Percentiles rank a stretch among this genome's conserved stretches.
phyloP scores from a whole-genome alignment of 2,329 filamentous ascomycete genomes.

The Cryphonectria parasitica region DNA sequence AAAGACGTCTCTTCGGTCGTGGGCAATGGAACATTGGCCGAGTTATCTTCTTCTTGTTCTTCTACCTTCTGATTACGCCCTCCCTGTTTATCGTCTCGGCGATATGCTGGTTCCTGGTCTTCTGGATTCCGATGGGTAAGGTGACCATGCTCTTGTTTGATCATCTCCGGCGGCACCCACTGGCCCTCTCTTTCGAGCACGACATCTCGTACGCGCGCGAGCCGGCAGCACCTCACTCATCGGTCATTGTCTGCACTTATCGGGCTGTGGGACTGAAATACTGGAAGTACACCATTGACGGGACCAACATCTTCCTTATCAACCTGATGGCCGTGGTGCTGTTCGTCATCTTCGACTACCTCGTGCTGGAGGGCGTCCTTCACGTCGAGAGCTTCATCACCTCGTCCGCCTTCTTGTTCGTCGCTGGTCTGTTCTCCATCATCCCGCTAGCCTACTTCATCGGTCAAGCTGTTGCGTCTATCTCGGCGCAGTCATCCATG shows the following conservation, averaged over 20 bases:
- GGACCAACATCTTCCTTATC: conserved; percentile 98
- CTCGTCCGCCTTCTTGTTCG: conserved; percentile 83
- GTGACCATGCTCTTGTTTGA: conserved; percentile 87
- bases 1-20: conserved; percentile 89
- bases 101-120: conserved; percentile 95
- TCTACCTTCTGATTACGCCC: conserved; percentile 90
- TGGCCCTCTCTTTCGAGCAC: conserved; percentile 91
- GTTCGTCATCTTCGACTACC: conserved; percentile 94
- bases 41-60: conserved; percentile 94
- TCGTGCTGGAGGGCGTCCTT: conserved; percentile 71
- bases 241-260: conserved; percentile 94
- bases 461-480: conserved; percentile 95
- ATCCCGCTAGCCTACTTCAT: conserved; percentile 98
- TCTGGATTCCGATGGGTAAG: conserved; percentile 98
- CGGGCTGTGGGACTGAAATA: conserved; percentile 92
- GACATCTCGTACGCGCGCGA: conserved; percentile 76
- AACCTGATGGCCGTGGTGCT: conserved; percentile 93
- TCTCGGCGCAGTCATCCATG: conserved; percentile 98
- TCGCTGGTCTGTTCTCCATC: conserved; percentile 83
- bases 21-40: conserved; percentile 95
- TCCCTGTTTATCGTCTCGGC: conserved; percentile 82
- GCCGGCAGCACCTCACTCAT: conserved; percentile 73
- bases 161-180: conserved; percentile 87
- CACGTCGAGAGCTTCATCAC: conserved; percentile 75
- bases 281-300: conserved; percentile 99